Evolutionary conservation across 371 early-diverging fungal genomes (phyloP).

Genomic region (Blastocladiella emersonii): DNA sequence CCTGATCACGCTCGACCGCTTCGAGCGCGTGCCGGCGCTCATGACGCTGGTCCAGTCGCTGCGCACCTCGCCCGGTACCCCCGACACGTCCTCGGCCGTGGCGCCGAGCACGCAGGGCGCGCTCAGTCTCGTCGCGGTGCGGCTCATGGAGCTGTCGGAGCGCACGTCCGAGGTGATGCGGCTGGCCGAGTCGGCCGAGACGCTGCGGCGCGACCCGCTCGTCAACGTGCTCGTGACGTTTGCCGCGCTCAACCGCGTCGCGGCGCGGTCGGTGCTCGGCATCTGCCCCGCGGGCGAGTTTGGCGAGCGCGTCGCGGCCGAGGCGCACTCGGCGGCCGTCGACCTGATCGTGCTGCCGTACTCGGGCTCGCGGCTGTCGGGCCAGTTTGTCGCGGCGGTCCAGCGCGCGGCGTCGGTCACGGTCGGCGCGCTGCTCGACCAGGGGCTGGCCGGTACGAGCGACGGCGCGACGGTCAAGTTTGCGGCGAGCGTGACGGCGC

Average conservation of each 20-base stretch:
- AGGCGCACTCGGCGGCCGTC: conserved; percentile 19
- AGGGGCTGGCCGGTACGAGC: background rate
- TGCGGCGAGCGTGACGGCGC: background rate
- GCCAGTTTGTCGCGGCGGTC: conserved; percentile 4
- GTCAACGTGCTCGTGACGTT: conserved; percentile 59
- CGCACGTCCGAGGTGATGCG: conserved; percentile 61
- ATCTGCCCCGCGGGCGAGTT: conserved; percentile 26
- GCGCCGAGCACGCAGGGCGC: background rate
- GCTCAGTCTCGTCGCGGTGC: conserved; percentile 34
- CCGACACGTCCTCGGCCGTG: background rate
- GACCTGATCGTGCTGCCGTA: conserved; percentile 29
- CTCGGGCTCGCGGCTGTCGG: conserved; percentile 8
- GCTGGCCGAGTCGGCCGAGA: conserved; percentile 37
- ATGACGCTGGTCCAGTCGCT: conserved; percentile 54
- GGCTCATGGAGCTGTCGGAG: conserved; percentile 52
- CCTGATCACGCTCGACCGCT: conserved; percentile 45
- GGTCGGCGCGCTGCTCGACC: background rate
- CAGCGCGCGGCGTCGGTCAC: background rate
- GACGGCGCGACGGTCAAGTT: background rate
- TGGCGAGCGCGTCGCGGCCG: conserved; percentile 26
- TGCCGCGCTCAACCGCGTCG: conserved; percentile 42
- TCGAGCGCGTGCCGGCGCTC: conserved; percentile 51
- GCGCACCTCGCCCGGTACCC: conserved; percentile 8
- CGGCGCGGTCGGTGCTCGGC: conserved; percentile 21
- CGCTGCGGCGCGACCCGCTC: conserved; percentile 48